Evolutionary conservation across 2,329 filamentous ascomycete species (phyloP), one percentile per base, ranked within the genome.

Genomic region (Teratosphaeria pseudoeucalypti): DNA sequence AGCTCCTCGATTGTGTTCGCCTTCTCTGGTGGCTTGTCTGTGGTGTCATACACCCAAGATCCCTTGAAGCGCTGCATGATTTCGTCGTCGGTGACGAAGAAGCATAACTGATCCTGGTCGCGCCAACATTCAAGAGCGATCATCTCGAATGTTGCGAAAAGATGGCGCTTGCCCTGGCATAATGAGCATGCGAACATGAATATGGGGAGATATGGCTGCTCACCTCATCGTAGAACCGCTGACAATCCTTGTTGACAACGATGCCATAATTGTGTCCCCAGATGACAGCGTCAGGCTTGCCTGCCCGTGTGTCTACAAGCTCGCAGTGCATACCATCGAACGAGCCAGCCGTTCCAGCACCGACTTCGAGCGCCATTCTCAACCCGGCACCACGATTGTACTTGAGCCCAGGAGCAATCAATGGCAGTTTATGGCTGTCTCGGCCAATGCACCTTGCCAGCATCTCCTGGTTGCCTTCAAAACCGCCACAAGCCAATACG

Each of bases 201-300:
- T 2, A 19, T n/a, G n/a, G 23, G 9, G 43, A 49, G 6, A 19
- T n/a, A 49, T 19, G 43, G 16, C 43, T 49, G 43, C 43, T 19
- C 6, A 49, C n/a, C 43, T 97, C 92, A 70, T 96, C 92, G 77
- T 97, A 97, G 75, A 97, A 96, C 2, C 92, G 70, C 55, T 75
- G 68, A 63, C 68, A 75, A 10, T 75, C 62, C 27, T 71, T 64
- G 63, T 77, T 76, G 37, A 78, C 74, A 0, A 76, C 73, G 57
- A 77, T 76, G n/a, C 74, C 74, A 60, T 77, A 77, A 63, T 75
- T 75, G 67, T 76, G 71, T 55, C 74, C 66, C 67, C 57, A 52
- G 27, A 54, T 59, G 23, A 57, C 72, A 3, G 74, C 73, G 60
- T 75, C 74, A 1, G 74, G 74, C 63, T 76, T 77, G 11, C 64